These are phyloP conservation scores for Choricystis sp. DNA, from an alignment of 139 green algal genomes.

Conservation along the genomic window DNA sequence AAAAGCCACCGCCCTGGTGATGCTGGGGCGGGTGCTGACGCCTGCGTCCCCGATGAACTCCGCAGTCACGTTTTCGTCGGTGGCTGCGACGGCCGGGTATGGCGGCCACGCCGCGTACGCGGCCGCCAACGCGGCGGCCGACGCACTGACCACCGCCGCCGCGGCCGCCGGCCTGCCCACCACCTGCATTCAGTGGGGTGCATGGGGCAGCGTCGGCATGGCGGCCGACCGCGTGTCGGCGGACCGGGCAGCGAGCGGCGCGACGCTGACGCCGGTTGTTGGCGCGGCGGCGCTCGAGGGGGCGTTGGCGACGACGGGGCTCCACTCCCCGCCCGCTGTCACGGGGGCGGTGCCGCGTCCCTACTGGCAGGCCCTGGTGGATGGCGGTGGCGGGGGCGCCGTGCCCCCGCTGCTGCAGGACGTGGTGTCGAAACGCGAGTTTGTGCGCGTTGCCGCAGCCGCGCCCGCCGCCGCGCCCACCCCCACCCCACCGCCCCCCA, in stretches of 20 bases:
- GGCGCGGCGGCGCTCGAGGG: constrained; percentile 11
- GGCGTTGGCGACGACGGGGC: neutral
- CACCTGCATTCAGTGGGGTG: constrained; percentile 24
- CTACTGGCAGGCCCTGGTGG: constrained; percentile 18
- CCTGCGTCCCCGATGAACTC: neutral
- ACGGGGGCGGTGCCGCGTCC: constrained; percentile 6
- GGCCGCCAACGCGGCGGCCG: constrained; percentile 51
- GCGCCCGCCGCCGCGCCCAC: too few species aligned
- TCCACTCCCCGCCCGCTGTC: neutral
- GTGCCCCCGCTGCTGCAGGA: neutral
- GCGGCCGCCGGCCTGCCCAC: neutral
- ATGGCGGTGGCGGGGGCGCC: neutral
- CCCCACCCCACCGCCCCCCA: neutral
- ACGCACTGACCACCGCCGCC: constrained; percentile 11
- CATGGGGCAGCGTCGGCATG: constrained; percentile 50
- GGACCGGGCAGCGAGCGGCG: too few species aligned
- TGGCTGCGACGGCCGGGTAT: constrained; percentile 43
- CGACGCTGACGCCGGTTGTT: constrained; percentile 13
- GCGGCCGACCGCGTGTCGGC: constrained; percentile 28
- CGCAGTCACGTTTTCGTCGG: constrained; percentile 34
- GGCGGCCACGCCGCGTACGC: constrained; percentile 54
- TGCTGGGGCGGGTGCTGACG: neutral
- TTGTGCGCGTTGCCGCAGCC: neutral
- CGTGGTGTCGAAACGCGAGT: neutral
- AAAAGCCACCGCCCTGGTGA: neutral